Evolutionary conservation across 768 basidiomycete genomes (phyloP).

Genomic region (Kwoniella sp.): DNA sequence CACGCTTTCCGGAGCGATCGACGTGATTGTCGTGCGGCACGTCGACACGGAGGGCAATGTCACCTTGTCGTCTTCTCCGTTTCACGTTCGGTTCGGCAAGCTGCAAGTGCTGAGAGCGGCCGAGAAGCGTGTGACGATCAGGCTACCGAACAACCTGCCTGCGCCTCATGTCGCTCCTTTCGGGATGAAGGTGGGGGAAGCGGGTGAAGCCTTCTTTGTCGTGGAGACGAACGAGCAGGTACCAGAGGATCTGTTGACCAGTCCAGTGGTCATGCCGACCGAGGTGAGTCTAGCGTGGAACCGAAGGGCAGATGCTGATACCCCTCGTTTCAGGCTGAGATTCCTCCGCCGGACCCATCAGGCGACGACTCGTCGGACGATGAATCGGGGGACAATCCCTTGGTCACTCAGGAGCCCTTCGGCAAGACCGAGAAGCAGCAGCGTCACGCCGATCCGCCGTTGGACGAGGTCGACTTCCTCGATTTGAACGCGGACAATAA

Average conservation of each 20-base stretch:
- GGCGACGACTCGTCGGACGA: too few relatives aligned
- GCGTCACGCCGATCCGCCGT: slow-evolving; percentile 8
- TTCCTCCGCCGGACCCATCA: neutral
- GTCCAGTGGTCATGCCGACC: slow-evolving; percentile 64
- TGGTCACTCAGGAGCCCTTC: slow-evolving; percentile 43
- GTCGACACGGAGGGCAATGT: slow-evolving; percentile 54
- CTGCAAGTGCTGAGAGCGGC: slow-evolving; percentile 87
- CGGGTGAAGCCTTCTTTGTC: slow-evolving; percentile 97
- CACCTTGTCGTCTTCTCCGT: slow-evolving; percentile 77
- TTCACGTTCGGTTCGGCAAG: slow-evolving; percentile 97
- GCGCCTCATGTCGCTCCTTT: slow-evolving; percentile 63
- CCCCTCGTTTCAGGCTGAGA: slow-evolving; percentile 1
- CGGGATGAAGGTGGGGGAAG: slow-evolving; percentile 97
- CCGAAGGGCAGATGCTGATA: neutral
- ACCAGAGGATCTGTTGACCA: slow-evolving; percentile 87
- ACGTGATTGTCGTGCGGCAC: slow-evolving; percentile 90
- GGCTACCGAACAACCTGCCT: slow-evolving; percentile 58
- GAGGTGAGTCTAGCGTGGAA: slow-evolving; percentile 32
- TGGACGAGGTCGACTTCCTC: slow-evolving; percentile 62
- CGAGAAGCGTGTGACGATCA: slow-evolving; percentile 91
- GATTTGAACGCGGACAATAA: slow-evolving; percentile 85
- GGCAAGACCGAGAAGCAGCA: slow-evolving; percentile 34
- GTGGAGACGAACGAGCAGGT: slow-evolving; percentile 95
- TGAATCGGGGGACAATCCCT: neutral
- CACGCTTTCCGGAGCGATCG: slow-evolving; percentile 95